phyloP scores from a whole-genome alignment of 176 grass and related monocot genomes.

The Hyparrhenia diplandra region DNA sequence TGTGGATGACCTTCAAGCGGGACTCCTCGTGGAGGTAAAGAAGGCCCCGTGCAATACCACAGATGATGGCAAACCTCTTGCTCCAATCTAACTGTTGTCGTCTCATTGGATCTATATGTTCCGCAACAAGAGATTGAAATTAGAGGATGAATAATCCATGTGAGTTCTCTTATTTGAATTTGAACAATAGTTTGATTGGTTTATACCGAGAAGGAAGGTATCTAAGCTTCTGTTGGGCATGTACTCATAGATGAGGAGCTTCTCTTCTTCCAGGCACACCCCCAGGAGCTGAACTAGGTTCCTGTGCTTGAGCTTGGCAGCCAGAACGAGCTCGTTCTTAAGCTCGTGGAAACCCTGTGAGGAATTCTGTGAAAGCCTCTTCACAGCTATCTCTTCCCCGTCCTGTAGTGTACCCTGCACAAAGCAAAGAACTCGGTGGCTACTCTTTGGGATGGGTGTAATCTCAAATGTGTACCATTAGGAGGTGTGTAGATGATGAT shows the following conservation, averaged over 20 bases:
- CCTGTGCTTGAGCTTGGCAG: constrained; percentile 24
- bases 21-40: constrained; percentile 49
- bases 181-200: neutral
- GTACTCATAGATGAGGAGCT: constrained; percentile 26
- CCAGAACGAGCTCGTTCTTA: constrained; percentile 33
- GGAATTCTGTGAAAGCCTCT: constrained; percentile 23
- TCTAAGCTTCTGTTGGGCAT: constrained; percentile 35
- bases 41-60: constrained; percentile 23
- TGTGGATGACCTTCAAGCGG: constrained; percentile 22
- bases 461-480: too few relatives aligned
- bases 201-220: constrained; percentile 15
- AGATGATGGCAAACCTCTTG: constrained; percentile 12
- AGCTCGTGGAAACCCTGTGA: constrained; percentile 23
- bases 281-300: constrained; percentile 29
- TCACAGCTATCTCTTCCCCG: constrained; percentile 34
- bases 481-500: too few relatives aligned
- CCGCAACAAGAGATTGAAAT: neutral
- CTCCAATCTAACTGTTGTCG: constrained; percentile 15
- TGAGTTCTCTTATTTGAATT: neutral
- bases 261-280: constrained; percentile 19
- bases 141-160: neutral
- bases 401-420: constrained; percentile 7
- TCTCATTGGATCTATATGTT: neutral
- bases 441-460: too few relatives aligned
- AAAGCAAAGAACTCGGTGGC: neutral